Conservation (phyloP, 345 rosid species). For the Hevea brasiliensis region DNA sequence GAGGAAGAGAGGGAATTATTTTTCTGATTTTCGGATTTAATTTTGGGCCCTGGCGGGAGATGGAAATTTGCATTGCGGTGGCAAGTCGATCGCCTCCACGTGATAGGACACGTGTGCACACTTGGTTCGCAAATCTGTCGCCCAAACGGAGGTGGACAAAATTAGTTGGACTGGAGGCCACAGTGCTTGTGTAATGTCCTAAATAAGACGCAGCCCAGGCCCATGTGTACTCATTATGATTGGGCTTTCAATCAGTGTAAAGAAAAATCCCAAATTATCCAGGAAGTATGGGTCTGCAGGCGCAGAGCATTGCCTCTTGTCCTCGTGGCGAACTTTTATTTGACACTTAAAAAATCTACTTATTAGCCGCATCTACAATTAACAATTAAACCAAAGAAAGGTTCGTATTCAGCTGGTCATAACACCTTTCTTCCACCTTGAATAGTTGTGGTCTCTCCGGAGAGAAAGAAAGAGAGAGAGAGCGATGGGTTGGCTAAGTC, state of each 20-base stretch:
- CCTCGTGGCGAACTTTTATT: not conserved
- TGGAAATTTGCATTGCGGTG: constrained; percentile 3
- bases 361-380: too few species aligned
- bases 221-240: too few species aligned
- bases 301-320: not conserved
- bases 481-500: constrained; percentile 77
- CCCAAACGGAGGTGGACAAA: too few species aligned
- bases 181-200: too few species aligned
- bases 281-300: too few species aligned
- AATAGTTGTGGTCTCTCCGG: not conserved
- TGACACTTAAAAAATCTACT: not conserved
- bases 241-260: too few species aligned
- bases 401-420: too few species aligned
- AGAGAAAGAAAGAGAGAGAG: not conserved
- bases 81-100: constrained; percentile 22
- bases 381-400: too few species aligned
- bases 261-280: too few species aligned
- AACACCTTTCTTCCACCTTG: not conserved
- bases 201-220: too few species aligned
- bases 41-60: constrained; percentile 41
- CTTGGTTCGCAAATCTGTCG: not conserved
- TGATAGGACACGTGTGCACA: constrained; percentile 7
- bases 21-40: constrained; percentile 10
- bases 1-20: constrained; percentile 32
- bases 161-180: too few species aligned